Base-by-base conservation (phyloP, 192 early-diverging fungal genomes). In the Cetraspora pellucida region DNA sequence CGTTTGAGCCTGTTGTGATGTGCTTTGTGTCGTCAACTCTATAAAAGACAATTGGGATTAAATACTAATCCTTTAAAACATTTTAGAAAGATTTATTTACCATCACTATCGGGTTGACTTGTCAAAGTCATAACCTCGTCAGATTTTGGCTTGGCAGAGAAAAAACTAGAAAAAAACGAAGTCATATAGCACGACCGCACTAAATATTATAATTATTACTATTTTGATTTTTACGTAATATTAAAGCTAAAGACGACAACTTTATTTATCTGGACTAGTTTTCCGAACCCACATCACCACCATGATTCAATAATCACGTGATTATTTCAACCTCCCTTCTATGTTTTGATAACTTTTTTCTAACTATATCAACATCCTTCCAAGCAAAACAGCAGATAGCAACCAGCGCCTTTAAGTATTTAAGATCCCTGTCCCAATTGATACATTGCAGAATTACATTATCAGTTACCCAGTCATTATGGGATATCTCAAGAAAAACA, bases 401-500 rank as follows among this genome's bases (percentile, higher is more conserved):
- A 13, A 54, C 52, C 11, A 76, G 54, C 52, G 55, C 9, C 47
- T 25, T 76, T 25, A 76, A 54, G 3, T 45, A 76, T 54, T 61
- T 76, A 11, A 76, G 44, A 55, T 76, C 57, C n/a, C 27, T 64
- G 19, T 44, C 61, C 74, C 74, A 76, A 66, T 76, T 76, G 17
- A 76, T 47, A 55, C 14, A n/a, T 54, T 76, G 28, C 43, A 66
- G 31, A 37, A 76, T 23, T n/a, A 76, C 43, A 64, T 54, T 16
- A 63, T 66, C 61, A 55, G 14, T 52, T 46, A 64, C 17, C 74
- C 74, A 76, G 17, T 55, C 74, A 64, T 45, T 52, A 76, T 66
- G 54, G 11, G 74, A 76, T 44, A 76, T 17, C 37, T 76, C 74
- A 16, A 46, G 43, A 52, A 66, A 52, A 37, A 76, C 25, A 66